Conservation (phyloP, 257 asterid genomes). For the Euphrasia confusa region DNA sequence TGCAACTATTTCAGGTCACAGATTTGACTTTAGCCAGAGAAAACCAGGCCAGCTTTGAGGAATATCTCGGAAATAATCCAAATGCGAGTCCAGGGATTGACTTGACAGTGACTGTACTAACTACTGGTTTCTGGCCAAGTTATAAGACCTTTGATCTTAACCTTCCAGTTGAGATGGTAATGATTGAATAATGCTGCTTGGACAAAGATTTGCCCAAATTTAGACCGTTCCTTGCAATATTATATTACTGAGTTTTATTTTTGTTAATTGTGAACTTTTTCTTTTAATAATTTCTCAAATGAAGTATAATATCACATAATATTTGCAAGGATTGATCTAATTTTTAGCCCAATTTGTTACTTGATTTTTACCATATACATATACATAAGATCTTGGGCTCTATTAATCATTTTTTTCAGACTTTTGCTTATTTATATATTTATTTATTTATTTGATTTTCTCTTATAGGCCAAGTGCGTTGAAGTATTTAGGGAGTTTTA, state of each 20-base stretch:
- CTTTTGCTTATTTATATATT: conserved; percentile 7
- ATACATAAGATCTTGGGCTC: background rate
- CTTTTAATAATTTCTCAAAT: no score
- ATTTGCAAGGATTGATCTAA: no score
- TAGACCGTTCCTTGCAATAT: no score
- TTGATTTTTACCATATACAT: background rate
- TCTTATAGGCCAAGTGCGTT: conserved; percentile 58
- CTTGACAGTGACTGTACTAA: conserved; percentile 87
- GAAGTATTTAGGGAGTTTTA: conserved; percentile 59
- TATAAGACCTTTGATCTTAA: conserved; percentile 95
- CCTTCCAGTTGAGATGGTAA: conserved; percentile 96
- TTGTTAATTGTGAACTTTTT: no score
- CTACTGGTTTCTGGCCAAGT: conserved; percentile 99
- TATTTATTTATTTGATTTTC: conserved; percentile 8
- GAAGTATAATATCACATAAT: no score
- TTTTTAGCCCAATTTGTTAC: no score
- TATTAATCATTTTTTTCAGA: background rate
- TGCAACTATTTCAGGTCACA: conserved; percentile 59
- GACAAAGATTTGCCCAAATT: no score
- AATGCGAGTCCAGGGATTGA: conserved; percentile 84
- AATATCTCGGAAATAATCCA: conserved; percentile 61
- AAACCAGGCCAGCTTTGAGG: conserved; percentile 84
- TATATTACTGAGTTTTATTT: no score
- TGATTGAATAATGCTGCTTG: background rate
- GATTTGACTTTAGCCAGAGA: conserved; percentile 94